A percentile compares a stretch with the other conserved stretches of the same genome.
phyloP scores from a whole-genome alignment of 345 rosid genomes.

The Mangifera indica region DNA sequence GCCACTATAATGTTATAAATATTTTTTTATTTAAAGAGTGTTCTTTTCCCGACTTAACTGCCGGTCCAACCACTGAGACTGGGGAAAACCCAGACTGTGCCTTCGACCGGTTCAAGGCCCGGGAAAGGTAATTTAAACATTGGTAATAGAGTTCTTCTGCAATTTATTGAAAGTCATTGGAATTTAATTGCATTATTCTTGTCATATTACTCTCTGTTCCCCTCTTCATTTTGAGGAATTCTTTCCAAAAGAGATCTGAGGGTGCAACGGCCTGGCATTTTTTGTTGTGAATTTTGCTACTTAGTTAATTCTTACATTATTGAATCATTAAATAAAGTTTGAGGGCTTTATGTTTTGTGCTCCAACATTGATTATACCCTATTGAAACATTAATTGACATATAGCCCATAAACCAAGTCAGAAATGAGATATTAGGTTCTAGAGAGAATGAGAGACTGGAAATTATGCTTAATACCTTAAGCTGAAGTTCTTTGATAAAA shows the following conservation, averaged over 20 bases:
- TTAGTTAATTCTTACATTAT: neutral
- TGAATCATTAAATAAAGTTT: neutral
- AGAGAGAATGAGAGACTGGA: neutral
- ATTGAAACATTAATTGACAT: neutral
- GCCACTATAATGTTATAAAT: too few species aligned
- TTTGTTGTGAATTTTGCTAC: neutral
- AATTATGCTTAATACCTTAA: neutral
- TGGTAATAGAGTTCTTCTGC: neutral
- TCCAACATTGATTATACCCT: neutral
- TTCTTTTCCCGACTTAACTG: too few species aligned
- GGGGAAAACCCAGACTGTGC: too few species aligned
- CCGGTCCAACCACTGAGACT: too few species aligned
- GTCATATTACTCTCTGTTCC: neutral
- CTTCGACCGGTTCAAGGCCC: too few species aligned
- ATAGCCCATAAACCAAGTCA: neutral
- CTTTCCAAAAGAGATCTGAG: neutral
- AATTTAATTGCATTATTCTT: neutral
- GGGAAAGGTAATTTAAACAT: too few species aligned
- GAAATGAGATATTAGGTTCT: neutral
- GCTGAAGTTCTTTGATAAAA: constrained; percentile 6
- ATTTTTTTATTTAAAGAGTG: too few species aligned
- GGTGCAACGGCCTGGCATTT: neutral
- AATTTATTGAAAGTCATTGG: neutral
- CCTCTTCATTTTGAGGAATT: neutral
- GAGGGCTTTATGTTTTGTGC: neutral